Percentiles rank a stretch among this genome's conserved stretches.
These are phyloP conservation scores for Postia placenta DNA, from an alignment of 768 basidiomycete species.

Conservation along the genomic window DNA sequence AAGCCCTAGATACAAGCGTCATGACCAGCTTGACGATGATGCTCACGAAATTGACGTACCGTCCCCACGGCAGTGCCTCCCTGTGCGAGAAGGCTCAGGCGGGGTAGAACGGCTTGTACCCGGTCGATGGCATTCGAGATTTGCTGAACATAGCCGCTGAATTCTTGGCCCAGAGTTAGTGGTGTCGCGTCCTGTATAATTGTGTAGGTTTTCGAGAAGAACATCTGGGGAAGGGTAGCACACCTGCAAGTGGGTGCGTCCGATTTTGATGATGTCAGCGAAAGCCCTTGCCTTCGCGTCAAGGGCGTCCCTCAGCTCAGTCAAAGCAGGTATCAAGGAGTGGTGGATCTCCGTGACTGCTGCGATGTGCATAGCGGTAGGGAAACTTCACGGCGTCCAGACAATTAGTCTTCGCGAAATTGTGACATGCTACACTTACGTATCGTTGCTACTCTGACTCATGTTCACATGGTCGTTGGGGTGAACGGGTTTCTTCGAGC, in stretches of 20 bases:
- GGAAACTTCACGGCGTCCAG: slow-evolving; percentile 57
- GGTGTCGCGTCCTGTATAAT: slow-evolving; percentile 84
- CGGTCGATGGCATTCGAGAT: slow-evolving; percentile 86
- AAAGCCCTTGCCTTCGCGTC: slow-evolving; percentile 79
- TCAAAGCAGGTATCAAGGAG: slow-evolving; percentile 79
- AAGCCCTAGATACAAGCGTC: slow-evolving; percentile 59
- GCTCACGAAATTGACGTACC: slow-evolving; percentile 37
- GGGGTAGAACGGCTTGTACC: slow-evolving; percentile 73
- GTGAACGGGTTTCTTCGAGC: slow-evolving; percentile 95
- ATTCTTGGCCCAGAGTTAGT: slow-evolving; percentile 96
- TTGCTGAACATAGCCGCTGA: slow-evolving; percentile 97
- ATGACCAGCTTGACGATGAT: not conserved
- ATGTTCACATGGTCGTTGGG: slow-evolving; percentile 99
- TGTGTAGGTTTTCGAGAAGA: not conserved
- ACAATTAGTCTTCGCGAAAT: not conserved
- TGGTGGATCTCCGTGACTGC: slow-evolving; percentile 83
- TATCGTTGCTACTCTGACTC: slow-evolving; percentile 98
- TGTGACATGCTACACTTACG: slow-evolving; percentile 44
- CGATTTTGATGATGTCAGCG: slow-evolving; percentile 94
- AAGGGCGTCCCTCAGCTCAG: slow-evolving; percentile 77
- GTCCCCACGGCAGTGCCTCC: slow-evolving; percentile 99
- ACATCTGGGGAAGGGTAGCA: not conserved
- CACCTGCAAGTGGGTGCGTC: slow-evolving; percentile 91
- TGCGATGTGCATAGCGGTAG: slow-evolving; percentile 98
- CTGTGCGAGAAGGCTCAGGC: slow-evolving; percentile 86